These are phyloP conservation scores for Cercospora brassicicola DNA, from an alignment of 2,329 filamentous ascomycete species.

Conservation along the genomic window DNA sequence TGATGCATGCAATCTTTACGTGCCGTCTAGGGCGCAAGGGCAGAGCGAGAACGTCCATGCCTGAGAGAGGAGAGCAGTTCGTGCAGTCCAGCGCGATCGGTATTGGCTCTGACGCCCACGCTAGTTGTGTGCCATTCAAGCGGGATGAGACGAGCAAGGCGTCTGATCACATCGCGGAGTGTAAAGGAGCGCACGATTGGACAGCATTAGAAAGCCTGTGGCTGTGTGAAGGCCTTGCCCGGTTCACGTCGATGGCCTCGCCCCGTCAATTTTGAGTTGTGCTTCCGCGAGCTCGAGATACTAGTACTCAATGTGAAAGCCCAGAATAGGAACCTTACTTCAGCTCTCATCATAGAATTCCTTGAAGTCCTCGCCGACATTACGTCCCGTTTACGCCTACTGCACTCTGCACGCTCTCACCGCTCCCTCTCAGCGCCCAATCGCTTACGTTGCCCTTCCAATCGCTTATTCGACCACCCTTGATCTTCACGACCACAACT, in stretches of 20 bases:
- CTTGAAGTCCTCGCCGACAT: neutral
- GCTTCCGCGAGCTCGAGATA: neutral
- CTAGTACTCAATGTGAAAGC: neutral
- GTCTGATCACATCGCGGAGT: neutral
- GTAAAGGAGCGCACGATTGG: too few species aligned
- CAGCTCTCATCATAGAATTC: neutral
- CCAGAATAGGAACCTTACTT: neutral
- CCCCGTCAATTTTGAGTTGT: neutral
- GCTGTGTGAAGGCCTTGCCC: too few species aligned
- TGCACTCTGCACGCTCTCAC: neutral
- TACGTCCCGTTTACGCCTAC: conserved; percentile 4
- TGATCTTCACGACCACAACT: conserved; percentile 82
- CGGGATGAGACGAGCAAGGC: neutral
- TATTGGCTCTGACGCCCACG: too few species aligned
- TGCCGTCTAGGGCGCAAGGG: too few species aligned
- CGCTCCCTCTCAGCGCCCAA: conserved; percentile 51
- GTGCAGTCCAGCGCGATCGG: too few species aligned
- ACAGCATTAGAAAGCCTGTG: too few species aligned
- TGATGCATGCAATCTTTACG: too few species aligned
- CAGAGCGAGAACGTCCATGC: too few species aligned
- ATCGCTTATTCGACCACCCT: conserved; percentile 83
- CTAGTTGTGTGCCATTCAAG: too few species aligned
- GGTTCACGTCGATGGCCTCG: neutral
- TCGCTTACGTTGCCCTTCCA: conserved; percentile 94
- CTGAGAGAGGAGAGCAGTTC: too few species aligned